Base-by-base conservation (phyloP, 2,329 filamentous ascomycete genomes). In the Xylariales sp. region DNA sequence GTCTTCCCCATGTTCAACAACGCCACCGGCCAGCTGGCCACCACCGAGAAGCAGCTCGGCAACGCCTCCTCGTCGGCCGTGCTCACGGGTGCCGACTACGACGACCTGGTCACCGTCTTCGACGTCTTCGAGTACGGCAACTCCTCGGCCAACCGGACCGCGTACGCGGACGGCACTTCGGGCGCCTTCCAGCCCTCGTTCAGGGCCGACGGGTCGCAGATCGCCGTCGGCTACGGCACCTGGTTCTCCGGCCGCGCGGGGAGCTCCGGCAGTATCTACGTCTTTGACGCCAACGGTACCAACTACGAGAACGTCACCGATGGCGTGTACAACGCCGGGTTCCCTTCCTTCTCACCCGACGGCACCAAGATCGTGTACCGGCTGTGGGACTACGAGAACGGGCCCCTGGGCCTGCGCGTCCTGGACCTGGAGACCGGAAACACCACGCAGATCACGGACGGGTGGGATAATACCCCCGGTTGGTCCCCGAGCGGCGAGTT, bases 101-200 rank as follows among this genome's bases (percentile, higher is more conserved):
- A 48, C 0, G 47, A 43, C 2, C 46, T 65, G 5, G 37, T 29
- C n/a, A 6, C 15, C 16, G 34, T 18, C 24, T 37, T 37, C 13
- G 34, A 37, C 16, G 24, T 60, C 33, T 18, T 45, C 18, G 43
- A 48, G 4, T 18, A 21, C 10, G 20, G 49, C 8, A 52, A 57
- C n/a, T 60, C 59, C 37, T n/a, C n/a, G n/a, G 16, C 49, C 10
- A 52, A 57, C 13, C 60, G 59, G 34, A 51, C 60, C 18, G 14
- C 27, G 25, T 6, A 31, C 8, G 17, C 10, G 12, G 25, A 24
- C 13, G 61, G 60, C 4, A 39, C 58, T 2, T 54, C 55, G 0
- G 63, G 62, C 6, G 62, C 63, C 5, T 68, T 65, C 49, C 60
- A 65, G 33, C 64, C 65, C 3, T 46, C 59, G 3, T 68, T 60